Conservation (phyloP, 2,329 filamentous ascomycete genomes). For the Trichoderma atrobrunneum region DNA sequence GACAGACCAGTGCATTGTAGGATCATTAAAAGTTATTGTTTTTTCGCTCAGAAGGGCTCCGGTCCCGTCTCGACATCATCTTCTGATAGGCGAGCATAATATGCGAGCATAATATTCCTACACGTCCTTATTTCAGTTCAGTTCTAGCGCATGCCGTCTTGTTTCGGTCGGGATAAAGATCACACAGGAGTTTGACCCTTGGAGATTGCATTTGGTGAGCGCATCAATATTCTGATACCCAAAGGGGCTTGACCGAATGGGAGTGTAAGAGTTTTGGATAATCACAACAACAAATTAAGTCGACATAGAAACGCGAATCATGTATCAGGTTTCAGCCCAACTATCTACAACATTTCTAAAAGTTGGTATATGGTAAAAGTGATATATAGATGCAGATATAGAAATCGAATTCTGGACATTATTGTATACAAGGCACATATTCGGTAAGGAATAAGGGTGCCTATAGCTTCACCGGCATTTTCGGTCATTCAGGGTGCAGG, state of each 20-base stretch:
- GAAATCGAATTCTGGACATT: background rate
- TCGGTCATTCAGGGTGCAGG: background rate
- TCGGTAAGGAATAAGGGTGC: background rate
- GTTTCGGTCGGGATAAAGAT: background rate
- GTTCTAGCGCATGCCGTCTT: background rate
- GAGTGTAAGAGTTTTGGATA: background rate
- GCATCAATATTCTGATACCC: background rate
- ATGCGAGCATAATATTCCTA: background rate
- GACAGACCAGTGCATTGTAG: background rate
- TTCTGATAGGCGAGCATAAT: background rate
- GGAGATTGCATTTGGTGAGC: background rate
- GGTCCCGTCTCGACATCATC: background rate
- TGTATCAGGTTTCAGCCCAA: background rate
- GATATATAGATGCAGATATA: background rate
- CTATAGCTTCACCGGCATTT: background rate
- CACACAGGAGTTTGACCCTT: background rate
- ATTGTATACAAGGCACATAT: background rate
- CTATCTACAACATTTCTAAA: background rate
- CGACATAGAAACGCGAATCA: too few species aligned
- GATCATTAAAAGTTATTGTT: background rate
- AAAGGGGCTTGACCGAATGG: background rate
- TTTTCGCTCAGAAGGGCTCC: background rate
- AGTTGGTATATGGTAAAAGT: background rate
- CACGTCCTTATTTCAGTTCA: background rate
- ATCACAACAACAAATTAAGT: background rate